Evolutionary conservation across 306 rosid genomes (phyloP), one percentile per base, ranked within the genome.

Genomic region (Parietaria judaica): DNA sequence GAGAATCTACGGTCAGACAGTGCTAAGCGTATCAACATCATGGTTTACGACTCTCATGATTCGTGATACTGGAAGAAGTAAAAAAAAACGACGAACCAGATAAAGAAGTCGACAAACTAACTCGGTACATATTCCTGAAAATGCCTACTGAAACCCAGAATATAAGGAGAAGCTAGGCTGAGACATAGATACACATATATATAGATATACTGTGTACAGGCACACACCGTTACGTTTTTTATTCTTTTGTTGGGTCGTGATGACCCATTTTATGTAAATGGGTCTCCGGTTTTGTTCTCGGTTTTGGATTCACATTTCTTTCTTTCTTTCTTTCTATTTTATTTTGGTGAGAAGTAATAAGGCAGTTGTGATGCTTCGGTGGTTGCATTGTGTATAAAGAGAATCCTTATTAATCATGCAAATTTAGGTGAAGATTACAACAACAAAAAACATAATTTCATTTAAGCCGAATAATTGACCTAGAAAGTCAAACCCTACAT

Each of bases 1-100:
- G 95, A 86, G 34, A 74, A 68, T 79, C 81, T 77, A 68, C 90
- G 84, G 14, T 38, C 86, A 45, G 95, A 92, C 66, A 74, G 90
- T 74, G 75, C 74, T 62, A 88, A 92, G 85, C 94, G 85, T 36
- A 71, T 88, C 71, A 58, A 85, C 74, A 68, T 80, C 84, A 67
- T 86, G 80, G 74, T 88, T 79, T 95, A 74, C 55, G 84, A 79
- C 70, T 58, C 95, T 76, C 98, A 84, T 66, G 74, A 77, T 80
- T 84, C 86, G 68, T 88, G 85, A 88, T 79, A 71, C 41, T 72
- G 69, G 31, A 23, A 23, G 31, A 23, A 23, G 31, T 23, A 76
- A 68, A 58, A 11, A 6, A 46, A 58, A 63, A 78, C 43, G 72
- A 73, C 51, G 79, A 72, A 56, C 50, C 78, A 64, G 74, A 66